phyloP scores from a whole-genome alignment of 768 basidiomycete species.

The Gelatoporia subvermispora region DNA sequence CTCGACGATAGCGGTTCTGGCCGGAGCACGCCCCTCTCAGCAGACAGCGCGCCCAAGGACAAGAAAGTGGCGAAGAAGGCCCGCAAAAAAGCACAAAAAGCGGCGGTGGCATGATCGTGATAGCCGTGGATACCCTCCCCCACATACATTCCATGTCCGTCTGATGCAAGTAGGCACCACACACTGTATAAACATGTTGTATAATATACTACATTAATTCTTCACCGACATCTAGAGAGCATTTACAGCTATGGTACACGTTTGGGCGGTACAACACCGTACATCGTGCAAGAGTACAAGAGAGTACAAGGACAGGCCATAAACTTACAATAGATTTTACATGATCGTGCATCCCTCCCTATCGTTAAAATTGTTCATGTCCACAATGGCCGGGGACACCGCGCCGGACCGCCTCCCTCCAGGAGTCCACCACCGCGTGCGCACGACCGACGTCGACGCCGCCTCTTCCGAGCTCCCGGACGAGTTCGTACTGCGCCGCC shows the following conservation, averaged over 20 bases:
- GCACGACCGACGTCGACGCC: constrained; percentile 1
- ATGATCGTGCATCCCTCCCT: constrained; percentile 67
- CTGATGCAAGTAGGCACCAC: not conserved
- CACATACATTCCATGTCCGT: not conserved
- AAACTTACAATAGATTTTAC: constrained; percentile 33
- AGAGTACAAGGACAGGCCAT: constrained; percentile 19
- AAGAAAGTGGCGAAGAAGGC: constrained; percentile 28
- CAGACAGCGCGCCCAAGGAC: constrained; percentile 23
- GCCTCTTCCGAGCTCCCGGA: constrained; percentile 27
- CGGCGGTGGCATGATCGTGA: not conserved
- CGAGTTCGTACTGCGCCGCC: constrained; percentile 35
- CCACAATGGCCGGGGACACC: constrained; percentile 44
- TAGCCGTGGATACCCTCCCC: not conserved
- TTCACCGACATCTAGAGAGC: constrained; percentile 1
- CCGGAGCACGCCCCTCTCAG: constrained; percentile 18
- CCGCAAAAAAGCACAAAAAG: constrained; percentile 28
- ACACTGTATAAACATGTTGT: not conserved
- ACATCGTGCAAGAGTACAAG: constrained; percentile 10
- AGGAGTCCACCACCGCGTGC: constrained; percentile 49
- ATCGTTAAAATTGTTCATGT: constrained; percentile 24
- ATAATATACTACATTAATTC: constrained; percentile 10
- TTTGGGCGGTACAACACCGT: constrained; percentile 1
- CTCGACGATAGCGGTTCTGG: constrained; percentile 11
- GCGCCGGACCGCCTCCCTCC: constrained; percentile 42
- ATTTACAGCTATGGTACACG: not conserved